These are phyloP conservation scores for Pelargonium australe DNA, from an alignment of 441 rosid species.

Conservation along the genomic window DNA sequence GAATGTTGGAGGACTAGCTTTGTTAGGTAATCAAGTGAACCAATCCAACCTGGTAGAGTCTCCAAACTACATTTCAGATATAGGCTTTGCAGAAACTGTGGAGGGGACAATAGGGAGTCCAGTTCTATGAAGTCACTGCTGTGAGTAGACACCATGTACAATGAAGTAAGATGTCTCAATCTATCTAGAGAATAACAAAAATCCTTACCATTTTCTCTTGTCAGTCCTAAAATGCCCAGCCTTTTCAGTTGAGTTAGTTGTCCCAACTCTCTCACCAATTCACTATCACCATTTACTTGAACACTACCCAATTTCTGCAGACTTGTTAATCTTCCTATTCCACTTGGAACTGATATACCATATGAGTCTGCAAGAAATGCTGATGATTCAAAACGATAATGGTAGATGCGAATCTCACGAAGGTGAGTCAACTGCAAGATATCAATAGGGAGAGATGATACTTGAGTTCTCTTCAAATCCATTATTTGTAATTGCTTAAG, in stretches of 20 bases:
- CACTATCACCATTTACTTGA: slow-evolving; percentile 7
- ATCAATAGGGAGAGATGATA: slow-evolving; percentile 9
- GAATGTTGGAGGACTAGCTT: slow-evolving; percentile 4
- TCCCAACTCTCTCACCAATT: slow-evolving; percentile 11
- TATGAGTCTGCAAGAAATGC: background rate
- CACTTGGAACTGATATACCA: slow-evolving; percentile 12
- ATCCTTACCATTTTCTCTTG: slow-evolving; percentile 14
- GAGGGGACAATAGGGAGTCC: slow-evolving; percentile 11
- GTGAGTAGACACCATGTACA: background rate
- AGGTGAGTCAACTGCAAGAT: slow-evolving; percentile 12
- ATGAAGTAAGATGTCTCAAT: slow-evolving; percentile 10
- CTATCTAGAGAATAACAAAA: slow-evolving; percentile 11
- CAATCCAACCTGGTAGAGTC: slow-evolving; percentile 11
- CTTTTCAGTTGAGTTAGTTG: slow-evolving; percentile 11
- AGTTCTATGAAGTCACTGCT: slow-evolving; percentile 2
- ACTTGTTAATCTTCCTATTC: slow-evolving; percentile 8
- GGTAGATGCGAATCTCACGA: slow-evolving; percentile 8
- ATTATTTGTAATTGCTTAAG: slow-evolving; percentile 16
- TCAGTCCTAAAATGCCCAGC: slow-evolving; percentile 11
- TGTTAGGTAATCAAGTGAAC: background rate
- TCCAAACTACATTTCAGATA: slow-evolving; percentile 9
- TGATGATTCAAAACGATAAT: slow-evolving; percentile 10
- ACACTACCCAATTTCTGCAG: slow-evolving; percentile 13
- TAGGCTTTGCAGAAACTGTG: slow-evolving; percentile 17
- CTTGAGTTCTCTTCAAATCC: slow-evolving; percentile 16